Conservation (phyloP, 2,329 filamentous ascomycete genomes). For the Fusarium setosum region DNA sequence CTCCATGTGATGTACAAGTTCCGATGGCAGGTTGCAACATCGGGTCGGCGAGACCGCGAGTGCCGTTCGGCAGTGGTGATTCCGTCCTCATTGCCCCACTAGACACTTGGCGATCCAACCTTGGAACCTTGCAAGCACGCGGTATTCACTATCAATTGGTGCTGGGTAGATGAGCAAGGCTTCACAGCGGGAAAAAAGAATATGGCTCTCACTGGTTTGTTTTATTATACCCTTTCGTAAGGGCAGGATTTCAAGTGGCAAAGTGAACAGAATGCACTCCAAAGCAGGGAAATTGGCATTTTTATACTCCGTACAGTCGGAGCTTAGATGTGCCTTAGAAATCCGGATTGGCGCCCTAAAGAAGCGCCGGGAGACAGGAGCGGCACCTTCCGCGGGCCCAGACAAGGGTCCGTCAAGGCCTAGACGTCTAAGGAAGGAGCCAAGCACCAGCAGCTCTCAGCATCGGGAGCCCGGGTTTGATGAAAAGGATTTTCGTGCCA, state of each 20-base stretch:
- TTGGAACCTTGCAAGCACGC: not conserved
- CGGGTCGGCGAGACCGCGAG: not conserved
- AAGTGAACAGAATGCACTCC: too few relatives aligned
- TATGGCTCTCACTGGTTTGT: too few relatives aligned
- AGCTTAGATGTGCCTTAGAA: not conserved
- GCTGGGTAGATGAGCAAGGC: too few relatives aligned
- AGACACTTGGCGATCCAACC: not conserved
- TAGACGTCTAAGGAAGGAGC: not conserved
- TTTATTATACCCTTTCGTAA: too few relatives aligned
- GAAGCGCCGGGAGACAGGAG: not conserved
- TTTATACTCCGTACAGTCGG: too few relatives aligned
- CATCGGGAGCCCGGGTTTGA: not conserved
- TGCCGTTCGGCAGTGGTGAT: constrained; percentile 4
- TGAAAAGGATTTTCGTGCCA: not conserved
- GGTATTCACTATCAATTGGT: too few relatives aligned
- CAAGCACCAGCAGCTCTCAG: not conserved
- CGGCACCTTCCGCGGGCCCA: constrained; percentile 3
- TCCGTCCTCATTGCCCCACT: not conserved
- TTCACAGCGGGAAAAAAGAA: too few relatives aligned
- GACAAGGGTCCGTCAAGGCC: not conserved
- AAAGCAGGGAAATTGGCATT: too few relatives aligned
- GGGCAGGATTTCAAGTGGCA: too few relatives aligned
- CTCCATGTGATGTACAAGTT: too few relatives aligned
- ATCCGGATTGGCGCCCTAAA: not conserved
- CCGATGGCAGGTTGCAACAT: not conserved